Evolutionary conservation across 1,139 yeast species (phyloP).

Genomic region (Pichia sp.): DNA sequence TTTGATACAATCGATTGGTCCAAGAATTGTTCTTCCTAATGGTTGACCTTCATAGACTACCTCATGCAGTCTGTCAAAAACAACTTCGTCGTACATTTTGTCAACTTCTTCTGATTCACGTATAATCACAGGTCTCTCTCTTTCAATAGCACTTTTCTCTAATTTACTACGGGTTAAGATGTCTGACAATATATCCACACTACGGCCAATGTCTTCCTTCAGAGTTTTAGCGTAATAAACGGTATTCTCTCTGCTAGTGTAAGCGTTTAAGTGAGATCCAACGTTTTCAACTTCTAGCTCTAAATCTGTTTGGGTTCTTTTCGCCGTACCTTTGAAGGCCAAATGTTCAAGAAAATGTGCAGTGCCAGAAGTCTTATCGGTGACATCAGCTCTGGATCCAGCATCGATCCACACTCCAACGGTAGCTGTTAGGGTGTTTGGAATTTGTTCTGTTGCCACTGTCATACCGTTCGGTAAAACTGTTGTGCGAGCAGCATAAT

Average conservation of each 20-base stretch:
- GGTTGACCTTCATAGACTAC: slow-evolving; percentile 89
- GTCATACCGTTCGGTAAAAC: slow-evolving; percentile 79
- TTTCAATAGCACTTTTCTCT: slow-evolving; percentile 79
- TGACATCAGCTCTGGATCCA: slow-evolving; percentile 93
- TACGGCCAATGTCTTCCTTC: slow-evolving; percentile 69
- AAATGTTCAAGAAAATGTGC: slow-evolving; percentile 96
- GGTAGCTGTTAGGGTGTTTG: slow-evolving; percentile 89
- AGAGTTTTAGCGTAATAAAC: slow-evolving; percentile 92
- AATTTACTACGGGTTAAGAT: slow-evolving; percentile 80
- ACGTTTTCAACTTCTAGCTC: slow-evolving; percentile 93
- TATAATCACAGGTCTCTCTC: slow-evolving; percentile 91
- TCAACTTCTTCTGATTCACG: slow-evolving; percentile 98
- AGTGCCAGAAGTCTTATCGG: slow-evolving; percentile 74
- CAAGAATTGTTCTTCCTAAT: slow-evolving; percentile 93
- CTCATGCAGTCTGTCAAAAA: slow-evolving; percentile 92
- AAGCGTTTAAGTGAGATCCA: slow-evolving; percentile 96
- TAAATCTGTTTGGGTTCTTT: slow-evolving; percentile 72
- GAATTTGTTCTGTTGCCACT: slow-evolving; percentile 84
- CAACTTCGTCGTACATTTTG: slow-evolving; percentile 96
- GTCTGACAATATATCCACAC: slow-evolving; percentile 85
- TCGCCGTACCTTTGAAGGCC: slow-evolving; percentile 88
- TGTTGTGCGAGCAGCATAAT: slow-evolving; percentile 44
- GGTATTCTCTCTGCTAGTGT: slow-evolving; percentile 94
- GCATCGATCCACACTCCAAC: slow-evolving; percentile 98
- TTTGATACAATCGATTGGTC: slow-evolving; percentile 84